These are phyloP conservation scores for Colletotrichum sp. DNA, from an alignment of 2,329 filamentous ascomycete species.

Conservation along the genomic window DNA sequence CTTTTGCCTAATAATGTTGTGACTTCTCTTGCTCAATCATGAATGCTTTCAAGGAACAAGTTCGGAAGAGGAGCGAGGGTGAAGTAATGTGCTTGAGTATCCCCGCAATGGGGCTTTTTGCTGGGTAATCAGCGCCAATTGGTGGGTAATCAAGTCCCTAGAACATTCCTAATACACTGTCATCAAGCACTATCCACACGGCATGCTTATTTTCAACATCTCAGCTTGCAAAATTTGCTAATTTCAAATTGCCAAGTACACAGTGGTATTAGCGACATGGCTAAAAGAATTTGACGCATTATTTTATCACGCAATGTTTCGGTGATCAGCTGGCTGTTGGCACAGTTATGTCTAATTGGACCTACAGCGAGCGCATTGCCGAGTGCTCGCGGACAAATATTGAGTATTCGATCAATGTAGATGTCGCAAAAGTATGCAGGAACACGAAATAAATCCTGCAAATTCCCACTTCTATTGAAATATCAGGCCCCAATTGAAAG, in stretches of 20 bases:
- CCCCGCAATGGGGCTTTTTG: neutral
- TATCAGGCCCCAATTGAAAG: too few relatives aligned
- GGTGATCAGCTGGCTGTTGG: neutral
- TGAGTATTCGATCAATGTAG: too few relatives aligned
- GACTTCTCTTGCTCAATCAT: neutral
- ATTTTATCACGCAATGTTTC: neutral
- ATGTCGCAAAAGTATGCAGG: neutral
- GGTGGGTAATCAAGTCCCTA: neutral
- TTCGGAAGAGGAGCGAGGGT: rapidly evolving
- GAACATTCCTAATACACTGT: neutral
- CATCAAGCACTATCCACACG: neutral
- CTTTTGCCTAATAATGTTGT: neutral
- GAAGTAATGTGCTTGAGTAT: neutral
- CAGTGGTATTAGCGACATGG: rapidly evolving
- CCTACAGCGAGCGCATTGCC: neutral
- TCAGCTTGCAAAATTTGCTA: neutral
- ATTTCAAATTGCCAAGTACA: rapidly evolving
- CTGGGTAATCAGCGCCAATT: neutral
- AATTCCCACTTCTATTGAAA: neutral
- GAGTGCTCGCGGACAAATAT: neutral
- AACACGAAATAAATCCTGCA: neutral
- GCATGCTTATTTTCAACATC: neutral
- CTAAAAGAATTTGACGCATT: neutral
- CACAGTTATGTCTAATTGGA: neutral
- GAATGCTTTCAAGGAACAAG: neutral